Base-by-base conservation (phyloP, 331 rosid genomes). In the Quercus phellos region DNA sequence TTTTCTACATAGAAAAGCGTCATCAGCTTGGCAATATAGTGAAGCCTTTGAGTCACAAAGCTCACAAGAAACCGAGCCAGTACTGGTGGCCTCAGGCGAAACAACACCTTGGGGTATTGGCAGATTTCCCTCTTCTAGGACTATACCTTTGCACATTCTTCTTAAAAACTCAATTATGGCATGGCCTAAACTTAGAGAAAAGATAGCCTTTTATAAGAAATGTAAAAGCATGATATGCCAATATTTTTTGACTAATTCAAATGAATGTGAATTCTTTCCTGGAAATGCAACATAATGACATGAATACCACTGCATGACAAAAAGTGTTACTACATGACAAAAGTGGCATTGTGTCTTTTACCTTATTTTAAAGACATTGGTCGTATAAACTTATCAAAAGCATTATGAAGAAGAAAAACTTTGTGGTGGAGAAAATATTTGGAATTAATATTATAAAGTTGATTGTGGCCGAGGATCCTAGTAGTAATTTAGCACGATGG, bases 21-120 rank as follows among this genome's bases (percentile, higher is more conserved):
- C 88, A 75, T 92, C 97, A 22, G 96, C 98, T 73, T 73, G 86
- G 82, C 96, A 94, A 84, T 88, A 94, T 80, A 94, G 78, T 21
- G 88, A 83, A 55, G 96, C 97, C 54, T 74, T 32, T 22, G 80
- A 81, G 10, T 88, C 79, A 55, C 97, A 92, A 4, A 94, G 86
- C 88, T 92, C 97, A 56, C 96, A 90, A 19, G 84, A 55, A 26
- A 71, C 82, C 51, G 27, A 67, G 2, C 69, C 85, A 26, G 42
- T 74, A 38, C 12, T 38, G 16, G 66, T 51, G 46, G 60, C 43
- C 6, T 19, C 73, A 30, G 4, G 29, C 5, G 80, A 69, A 73
- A 53, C 74, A 19, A 30, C 59, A 32, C 80, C 85, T 83, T 66
- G 19, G 35, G 55, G 61, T 53, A 21, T 18, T 9, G 63, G 70